A percentile compares a stretch with the other conserved stretches of the same genome.
phyloP scores from a whole-genome alignment of 140 eudicot species.

The Erigeron philadelphicus region DNA sequence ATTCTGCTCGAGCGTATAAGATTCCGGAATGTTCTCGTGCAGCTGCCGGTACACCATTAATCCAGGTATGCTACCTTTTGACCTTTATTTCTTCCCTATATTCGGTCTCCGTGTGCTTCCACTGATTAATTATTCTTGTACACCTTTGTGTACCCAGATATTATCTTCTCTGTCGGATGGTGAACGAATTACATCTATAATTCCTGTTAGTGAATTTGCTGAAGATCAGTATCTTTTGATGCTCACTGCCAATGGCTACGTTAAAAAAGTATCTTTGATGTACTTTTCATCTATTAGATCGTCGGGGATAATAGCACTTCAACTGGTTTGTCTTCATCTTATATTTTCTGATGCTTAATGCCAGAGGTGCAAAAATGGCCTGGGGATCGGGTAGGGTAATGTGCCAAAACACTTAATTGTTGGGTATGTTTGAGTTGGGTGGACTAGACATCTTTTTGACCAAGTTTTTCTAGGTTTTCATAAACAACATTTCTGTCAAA shows the following conservation, averaged over 20 bases:
- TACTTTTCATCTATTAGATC: slow-evolving; percentile 82
- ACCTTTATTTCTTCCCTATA: not conserved
- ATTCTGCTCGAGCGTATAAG: slow-evolving; percentile 80
- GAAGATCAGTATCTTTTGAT: slow-evolving; percentile 81
- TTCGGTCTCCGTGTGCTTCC: not conserved
- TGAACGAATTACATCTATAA: slow-evolving; percentile 84
- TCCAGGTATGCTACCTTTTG: slow-evolving; percentile 52
- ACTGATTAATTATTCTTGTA: slow-evolving; percentile 10
- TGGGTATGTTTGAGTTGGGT: too few relatives aligned
- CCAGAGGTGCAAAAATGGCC: not conserved
- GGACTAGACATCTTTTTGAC: too few relatives aligned
- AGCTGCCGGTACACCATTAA: slow-evolving; percentile 88
- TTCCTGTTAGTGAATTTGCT: slow-evolving; percentile 85
- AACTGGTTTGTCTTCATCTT: slow-evolving; percentile 58
- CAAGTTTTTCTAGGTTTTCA: too few relatives aligned
- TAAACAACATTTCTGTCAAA: too few relatives aligned
- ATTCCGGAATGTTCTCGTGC: slow-evolving; percentile 93
- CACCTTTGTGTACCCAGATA: slow-evolving; percentile 41
- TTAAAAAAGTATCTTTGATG: slow-evolving; percentile 78
- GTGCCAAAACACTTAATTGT: not conserved
- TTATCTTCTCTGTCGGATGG: slow-evolving; percentile 81
- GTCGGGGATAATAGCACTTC: slow-evolving; percentile 88
- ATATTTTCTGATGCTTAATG: slow-evolving; percentile 9
- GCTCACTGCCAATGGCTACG: slow-evolving; percentile 91
- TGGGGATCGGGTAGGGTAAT: not conserved